phyloP scores from a whole-genome alignment of 73 alveolate genomes.

The Symbiodinium pilosum region DNA sequence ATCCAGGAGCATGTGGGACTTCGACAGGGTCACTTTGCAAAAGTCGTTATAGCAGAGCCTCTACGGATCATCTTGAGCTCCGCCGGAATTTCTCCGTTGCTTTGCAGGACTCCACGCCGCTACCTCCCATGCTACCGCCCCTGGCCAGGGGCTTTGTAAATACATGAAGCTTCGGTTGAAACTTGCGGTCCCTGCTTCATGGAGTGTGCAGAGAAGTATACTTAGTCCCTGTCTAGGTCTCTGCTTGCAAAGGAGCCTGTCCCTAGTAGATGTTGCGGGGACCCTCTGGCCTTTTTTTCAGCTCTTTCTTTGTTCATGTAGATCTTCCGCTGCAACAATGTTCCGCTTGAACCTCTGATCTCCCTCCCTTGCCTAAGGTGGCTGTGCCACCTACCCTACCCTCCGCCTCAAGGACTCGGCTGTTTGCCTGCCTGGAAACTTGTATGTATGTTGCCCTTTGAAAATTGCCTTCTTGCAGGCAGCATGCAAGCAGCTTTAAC shows the following conservation, averaged over 20 bases:
- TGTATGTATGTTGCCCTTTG: too few species aligned
- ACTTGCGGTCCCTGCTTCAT: neutral
- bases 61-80: too few species aligned
- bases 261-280: neutral
- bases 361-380: neutral
- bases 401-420: neutral
- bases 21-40: too few species aligned
- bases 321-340: neutral
- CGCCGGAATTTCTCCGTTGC: too few species aligned
- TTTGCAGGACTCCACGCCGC: neutral
- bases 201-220: too few species aligned
- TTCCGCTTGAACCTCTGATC: neutral
- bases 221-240: too few species aligned
- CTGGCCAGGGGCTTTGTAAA: neutral
- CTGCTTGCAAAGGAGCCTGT: neutral
- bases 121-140: neutral
- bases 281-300: neutral
- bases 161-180: too few species aligned
- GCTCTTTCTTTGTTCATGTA: neutral
- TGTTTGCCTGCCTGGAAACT: too few species aligned
- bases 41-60: too few species aligned
- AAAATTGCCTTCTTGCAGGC: too few species aligned
- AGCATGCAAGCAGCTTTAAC: too few species aligned
- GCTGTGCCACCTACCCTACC: neutral
- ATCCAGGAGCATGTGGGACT: too few species aligned